A percentile compares a stretch with the other conserved stretches of the same genome.
Conservation (phyloP, 768 basidiomycete genomes). For the Amyloporia xantha region DNA sequence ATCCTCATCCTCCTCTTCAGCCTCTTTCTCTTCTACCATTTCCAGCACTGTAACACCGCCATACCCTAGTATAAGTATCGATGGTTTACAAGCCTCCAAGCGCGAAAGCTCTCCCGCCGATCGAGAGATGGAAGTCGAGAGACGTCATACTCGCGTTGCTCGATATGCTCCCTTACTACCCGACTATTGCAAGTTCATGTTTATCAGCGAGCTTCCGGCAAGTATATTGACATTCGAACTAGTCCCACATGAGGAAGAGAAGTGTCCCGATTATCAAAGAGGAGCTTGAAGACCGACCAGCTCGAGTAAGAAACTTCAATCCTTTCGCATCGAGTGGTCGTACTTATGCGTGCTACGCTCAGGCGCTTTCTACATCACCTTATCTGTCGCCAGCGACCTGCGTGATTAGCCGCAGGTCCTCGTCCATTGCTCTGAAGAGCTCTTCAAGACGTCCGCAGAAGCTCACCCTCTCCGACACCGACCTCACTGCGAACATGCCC, state of each 20-base stretch:
- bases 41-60: constrained; percentile 18
- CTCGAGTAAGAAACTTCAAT: constrained; percentile 18
- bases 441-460: constrained; percentile 17
- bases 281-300: constrained; percentile 15
- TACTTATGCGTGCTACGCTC: not conserved
- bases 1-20: constrained; percentile 31
- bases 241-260: constrained; percentile 24
- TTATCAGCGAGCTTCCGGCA: not conserved
- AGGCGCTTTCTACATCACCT: constrained; percentile 27
- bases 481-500: constrained; percentile 42
- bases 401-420: constrained; percentile 16
- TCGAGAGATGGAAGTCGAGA: constrained; percentile 16
- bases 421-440: constrained; percentile 5
- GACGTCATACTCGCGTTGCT: constrained; percentile 19
- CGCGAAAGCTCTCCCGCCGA: constrained; percentile 17
- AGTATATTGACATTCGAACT: not conserved
- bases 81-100: constrained; percentile 11
- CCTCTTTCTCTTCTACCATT: constrained; percentile 19
- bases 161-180: constrained; percentile 28
- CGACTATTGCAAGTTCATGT: constrained; percentile 23
- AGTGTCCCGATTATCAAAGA: constrained; percentile 24
- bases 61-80: constrained; percentile 16
- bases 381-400: constrained; percentile 16
- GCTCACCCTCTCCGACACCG: constrained; percentile 20
- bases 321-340: not conserved